A percentile compares a stretch with the other conserved stretches of the same genome.
Evolutionary conservation across 164 flowering plant genomes (phyloP).

Genomic region (Tetracentron sinense): DNA sequence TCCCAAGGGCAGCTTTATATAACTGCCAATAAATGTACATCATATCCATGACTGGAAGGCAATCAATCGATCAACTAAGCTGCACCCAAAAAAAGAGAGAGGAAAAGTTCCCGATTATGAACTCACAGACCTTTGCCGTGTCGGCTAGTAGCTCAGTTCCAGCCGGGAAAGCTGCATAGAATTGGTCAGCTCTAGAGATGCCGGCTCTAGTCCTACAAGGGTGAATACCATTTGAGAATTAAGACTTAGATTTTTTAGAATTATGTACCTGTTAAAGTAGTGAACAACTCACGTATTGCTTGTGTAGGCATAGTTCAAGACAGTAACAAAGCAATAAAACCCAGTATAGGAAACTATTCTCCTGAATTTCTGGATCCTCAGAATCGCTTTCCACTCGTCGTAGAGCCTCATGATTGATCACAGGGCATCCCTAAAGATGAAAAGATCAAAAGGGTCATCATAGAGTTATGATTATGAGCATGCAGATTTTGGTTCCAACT

Average conservation of each 20-base stretch:
- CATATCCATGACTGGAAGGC: not conserved
- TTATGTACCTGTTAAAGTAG: not conserved
- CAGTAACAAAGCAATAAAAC: conserved; percentile 57
- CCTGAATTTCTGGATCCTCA: conserved; percentile 75
- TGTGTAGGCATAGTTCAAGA: conserved; percentile 54
- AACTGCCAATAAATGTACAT: conserved; percentile 36
- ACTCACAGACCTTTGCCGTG: conserved; percentile 55
- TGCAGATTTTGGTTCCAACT: too few species aligned
- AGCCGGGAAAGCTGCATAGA: conserved; percentile 81
- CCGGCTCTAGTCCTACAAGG: conserved; percentile 86
- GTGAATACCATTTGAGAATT: not conserved
- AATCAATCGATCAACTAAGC: not conserved
- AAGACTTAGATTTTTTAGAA: not conserved
- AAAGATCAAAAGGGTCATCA: too few species aligned
- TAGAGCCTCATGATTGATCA: conserved; percentile 35
- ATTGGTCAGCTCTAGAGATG: conserved; percentile 75
- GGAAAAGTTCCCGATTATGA: not conserved
- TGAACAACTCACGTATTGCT: conserved; percentile 65
- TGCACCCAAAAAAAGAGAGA: not conserved
- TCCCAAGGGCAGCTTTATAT: conserved; percentile 85
- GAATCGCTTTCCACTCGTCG: conserved; percentile 43
- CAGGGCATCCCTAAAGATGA: not conserved
- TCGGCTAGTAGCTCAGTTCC: conserved; percentile 79
- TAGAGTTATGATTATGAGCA: too few species aligned
- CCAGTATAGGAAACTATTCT: conserved; percentile 60